These are phyloP conservation scores for Trichoderma simmonsii DNA, from an alignment of 2,329 filamentous ascomycete genomes.

Conservation along the genomic window DNA sequence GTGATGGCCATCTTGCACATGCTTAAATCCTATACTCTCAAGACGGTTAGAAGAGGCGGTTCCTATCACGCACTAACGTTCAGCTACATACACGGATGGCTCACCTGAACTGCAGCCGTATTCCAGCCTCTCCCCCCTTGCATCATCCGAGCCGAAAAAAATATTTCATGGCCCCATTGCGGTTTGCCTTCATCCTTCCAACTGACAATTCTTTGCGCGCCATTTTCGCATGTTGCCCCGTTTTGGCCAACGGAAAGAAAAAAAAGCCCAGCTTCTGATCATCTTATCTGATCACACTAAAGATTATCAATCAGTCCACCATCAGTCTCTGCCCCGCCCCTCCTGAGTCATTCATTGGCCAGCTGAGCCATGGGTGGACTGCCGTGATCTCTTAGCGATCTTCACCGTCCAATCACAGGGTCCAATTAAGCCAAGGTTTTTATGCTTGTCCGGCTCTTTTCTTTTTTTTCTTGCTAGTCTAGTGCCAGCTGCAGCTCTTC, in stretches of 20 bases:
- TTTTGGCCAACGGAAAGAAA: neutral
- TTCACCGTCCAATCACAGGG: neutral
- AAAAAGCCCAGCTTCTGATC: neutral
- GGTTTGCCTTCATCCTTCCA: neutral
- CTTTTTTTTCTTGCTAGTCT: neutral
- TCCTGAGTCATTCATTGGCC: neutral
- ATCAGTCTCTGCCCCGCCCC: neutral
- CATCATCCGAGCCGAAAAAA: neutral
- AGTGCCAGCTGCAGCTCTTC: neutral
- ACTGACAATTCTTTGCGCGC: constrained; percentile 5
- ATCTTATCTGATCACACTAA: constrained; percentile 17
- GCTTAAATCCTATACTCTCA: too few relatives aligned
- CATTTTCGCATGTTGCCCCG: neutral
- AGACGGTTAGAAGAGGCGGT: too few relatives aligned
- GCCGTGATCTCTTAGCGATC: neutral
- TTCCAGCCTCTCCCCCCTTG: neutral
- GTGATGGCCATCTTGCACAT: neutral
- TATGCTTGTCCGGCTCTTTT: neutral
- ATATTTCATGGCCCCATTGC: neutral
- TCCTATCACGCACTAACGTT: neutral
- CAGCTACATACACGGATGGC: neutral
- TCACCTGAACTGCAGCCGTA: neutral
- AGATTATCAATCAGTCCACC: constrained; percentile 17
- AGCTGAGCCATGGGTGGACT: neutral
- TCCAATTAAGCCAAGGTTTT: neutral